Percentiles rank a stretch among this genome's conserved stretches.
These are phyloP conservation scores for Scheffersomyces spartinae DNA, from an alignment of 805 yeast genomes.

Conservation along the genomic window DNA sequence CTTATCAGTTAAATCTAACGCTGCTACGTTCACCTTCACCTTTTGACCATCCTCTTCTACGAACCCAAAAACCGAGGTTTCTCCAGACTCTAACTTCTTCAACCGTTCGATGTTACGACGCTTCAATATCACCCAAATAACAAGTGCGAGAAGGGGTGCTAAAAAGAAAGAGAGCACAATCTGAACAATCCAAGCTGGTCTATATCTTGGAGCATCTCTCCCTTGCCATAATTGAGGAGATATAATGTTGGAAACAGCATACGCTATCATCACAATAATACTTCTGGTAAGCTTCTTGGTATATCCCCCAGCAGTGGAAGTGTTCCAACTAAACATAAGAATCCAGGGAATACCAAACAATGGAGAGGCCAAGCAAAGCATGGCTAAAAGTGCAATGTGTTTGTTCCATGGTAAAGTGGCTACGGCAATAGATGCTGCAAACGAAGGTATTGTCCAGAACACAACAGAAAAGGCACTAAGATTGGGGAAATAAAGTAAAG, in stretches of 20 bases:
- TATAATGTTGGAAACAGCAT: conserved; percentile 37
- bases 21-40: conserved; percentile 26
- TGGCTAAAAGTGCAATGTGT: conserved; percentile 30
- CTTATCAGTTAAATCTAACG: conserved; percentile 41
- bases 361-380: conserved; percentile 35
- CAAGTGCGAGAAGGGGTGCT: conserved; percentile 32
- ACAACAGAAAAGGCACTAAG: conserved; percentile 23
- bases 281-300: conserved; percentile 40
- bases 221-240: conserved; percentile 47
- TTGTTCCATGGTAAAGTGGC: conserved; percentile 33
- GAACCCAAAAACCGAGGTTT: conserved; percentile 13
- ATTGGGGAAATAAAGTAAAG: conserved; percentile 20
- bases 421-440: conserved; percentile 35
- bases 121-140: conserved; percentile 33
- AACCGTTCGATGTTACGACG: conserved; percentile 33
- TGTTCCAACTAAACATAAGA: conserved; percentile 20
- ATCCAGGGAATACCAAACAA: conserved; percentile 32
- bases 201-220: conserved; percentile 29
- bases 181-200: conserved; percentile 37
- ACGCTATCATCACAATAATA: conserved; percentile 32
- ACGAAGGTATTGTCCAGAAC: conserved; percentile 30
- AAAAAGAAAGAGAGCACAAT: conserved; percentile 37
- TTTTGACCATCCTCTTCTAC: conserved; percentile 19
- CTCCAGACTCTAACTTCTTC: conserved; percentile 7
- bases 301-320: conserved; percentile 31